Conservation (phyloP, 1,139 yeast species). For the Yamadazyma jaroonii region DNA sequence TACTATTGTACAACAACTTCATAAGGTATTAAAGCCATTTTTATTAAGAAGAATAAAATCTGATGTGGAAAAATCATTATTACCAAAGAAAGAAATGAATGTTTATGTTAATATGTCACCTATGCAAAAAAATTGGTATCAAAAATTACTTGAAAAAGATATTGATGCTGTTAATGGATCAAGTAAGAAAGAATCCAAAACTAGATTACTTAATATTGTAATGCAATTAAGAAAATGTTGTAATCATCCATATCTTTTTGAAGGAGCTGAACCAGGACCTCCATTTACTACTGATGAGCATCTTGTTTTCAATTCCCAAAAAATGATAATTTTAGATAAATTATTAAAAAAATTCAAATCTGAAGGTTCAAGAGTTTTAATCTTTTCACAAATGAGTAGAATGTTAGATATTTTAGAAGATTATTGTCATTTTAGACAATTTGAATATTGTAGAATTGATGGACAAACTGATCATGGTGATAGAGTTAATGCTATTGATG, state of each 20-base stretch:
- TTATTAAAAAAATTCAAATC: constrained; percentile 57
- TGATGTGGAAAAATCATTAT: constrained; percentile 73
- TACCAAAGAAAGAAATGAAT: constrained; percentile 73
- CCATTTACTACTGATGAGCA: constrained; percentile 84
- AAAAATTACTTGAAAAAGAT: constrained; percentile 71
- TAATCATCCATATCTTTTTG: constrained; percentile 79
- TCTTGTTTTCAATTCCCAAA: constrained; percentile 67
- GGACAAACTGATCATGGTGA: constrained; percentile 81
- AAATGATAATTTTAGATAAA: constrained; percentile 69
- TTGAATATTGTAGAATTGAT: constrained; percentile 72
- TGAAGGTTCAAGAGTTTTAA: constrained; percentile 73
- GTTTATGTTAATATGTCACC: constrained; percentile 72
- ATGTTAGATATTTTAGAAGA: constrained; percentile 77
- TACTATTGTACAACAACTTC: constrained; percentile 78
- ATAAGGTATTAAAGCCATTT: constrained; percentile 80
- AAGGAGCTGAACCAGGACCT: constrained; percentile 88
- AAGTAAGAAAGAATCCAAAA: constrained; percentile 69
- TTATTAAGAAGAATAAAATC: constrained; percentile 71
- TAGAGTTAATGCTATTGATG: constrained; percentile 73
- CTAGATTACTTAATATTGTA: constrained; percentile 71
- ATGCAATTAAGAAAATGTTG: constrained; percentile 85
- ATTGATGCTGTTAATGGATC: constrained; percentile 84
- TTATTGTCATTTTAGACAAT: constrained; percentile 67
- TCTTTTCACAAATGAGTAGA: constrained; percentile 81
- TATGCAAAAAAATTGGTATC: constrained; percentile 78